phyloP scores from a whole-genome alignment of 441 rosid species.

The Cnidoscolus chayamansa region DNA sequence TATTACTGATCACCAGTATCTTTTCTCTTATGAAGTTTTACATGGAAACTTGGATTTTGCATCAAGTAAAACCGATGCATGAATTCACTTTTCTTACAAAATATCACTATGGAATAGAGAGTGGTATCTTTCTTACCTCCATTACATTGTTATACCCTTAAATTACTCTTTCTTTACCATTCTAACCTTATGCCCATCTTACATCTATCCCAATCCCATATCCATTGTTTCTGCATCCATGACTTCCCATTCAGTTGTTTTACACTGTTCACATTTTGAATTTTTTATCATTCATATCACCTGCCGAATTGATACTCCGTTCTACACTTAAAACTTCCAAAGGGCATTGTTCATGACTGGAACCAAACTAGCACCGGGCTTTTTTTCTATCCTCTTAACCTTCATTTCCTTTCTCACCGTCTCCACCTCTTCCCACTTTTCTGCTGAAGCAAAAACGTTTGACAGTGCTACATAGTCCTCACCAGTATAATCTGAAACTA shows the following conservation, averaged over 20 bases:
- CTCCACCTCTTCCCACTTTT: constrained; percentile 45
- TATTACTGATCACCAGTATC: background rate
- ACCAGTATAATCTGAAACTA: constrained; percentile 26
- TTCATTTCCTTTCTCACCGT: constrained; percentile 40
- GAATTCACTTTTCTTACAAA: background rate
- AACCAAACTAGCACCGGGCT: constrained; percentile 34
- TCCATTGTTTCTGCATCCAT: background rate
- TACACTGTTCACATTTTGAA: background rate
- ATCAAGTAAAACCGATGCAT: background rate
- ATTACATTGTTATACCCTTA: background rate
- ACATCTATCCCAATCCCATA: background rate
- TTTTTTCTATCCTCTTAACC: constrained; percentile 28
- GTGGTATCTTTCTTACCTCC: background rate
- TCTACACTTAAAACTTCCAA: background rate
- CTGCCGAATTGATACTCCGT: background rate
- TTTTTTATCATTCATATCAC: too few species aligned
- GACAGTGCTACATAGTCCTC: constrained; percentile 57
- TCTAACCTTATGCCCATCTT: background rate
- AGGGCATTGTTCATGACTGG: constrained; percentile 32
- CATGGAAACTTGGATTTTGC: background rate
- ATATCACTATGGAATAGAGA: background rate
- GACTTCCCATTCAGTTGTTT: background rate
- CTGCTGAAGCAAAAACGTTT: constrained; percentile 49
- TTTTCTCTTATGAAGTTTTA: background rate
- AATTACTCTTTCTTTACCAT: background rate